Evolutionary conservation across 2,329 filamentous ascomycete genomes (phyloP), one percentile per base, ranked within the genome.

Genomic region (Blumeria hordei): DNA sequence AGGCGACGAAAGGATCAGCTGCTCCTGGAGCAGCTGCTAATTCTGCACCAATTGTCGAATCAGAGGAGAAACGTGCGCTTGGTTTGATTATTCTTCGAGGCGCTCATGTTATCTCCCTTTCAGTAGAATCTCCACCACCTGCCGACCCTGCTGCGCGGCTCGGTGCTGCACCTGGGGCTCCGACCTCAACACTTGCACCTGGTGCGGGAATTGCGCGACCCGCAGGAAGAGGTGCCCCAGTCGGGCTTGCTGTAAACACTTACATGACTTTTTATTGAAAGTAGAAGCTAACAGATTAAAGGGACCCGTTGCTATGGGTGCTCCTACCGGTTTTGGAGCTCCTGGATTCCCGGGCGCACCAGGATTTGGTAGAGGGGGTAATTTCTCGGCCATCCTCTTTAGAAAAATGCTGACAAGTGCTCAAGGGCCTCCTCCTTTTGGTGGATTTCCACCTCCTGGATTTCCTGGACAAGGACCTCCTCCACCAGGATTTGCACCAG

Each of bases 11-110:
- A 72, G 72, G 77, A 54, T 69, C 76, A 53, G 79, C 83, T 43
- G 65, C 65, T 55, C 64, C 65, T 58, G 65, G 64, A 58, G 74
- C 80, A 60, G 74, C 75, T 55, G 75, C 78, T 61, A 72, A 77
- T 54, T 68, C 76, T 53, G 72, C 75, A 59, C 77, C 84, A 65
- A 77, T 83, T 52, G 76, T 94, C 62, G 88, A 95, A 71, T 80
- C 83, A 12, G 90, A 98, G 71, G 92, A 96, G 72, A 96, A 96
- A 76, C 83, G 92, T 64, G 94, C 88, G n/a, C 78, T 98, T 37
- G 92, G 92, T 56, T 75, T 98, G 60, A 88, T 86, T 16, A 98
- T 98, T 63, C 79, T 98, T 59, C 87, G 92, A 64, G 92, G 92
- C 64, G 87, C 88, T 56, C 85, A 94, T 62, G 92, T 98, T 59